These are phyloP conservation scores for Geotrichum europaeum DNA, from an alignment of 1,139 yeast species.

Conservation along the genomic window DNA sequence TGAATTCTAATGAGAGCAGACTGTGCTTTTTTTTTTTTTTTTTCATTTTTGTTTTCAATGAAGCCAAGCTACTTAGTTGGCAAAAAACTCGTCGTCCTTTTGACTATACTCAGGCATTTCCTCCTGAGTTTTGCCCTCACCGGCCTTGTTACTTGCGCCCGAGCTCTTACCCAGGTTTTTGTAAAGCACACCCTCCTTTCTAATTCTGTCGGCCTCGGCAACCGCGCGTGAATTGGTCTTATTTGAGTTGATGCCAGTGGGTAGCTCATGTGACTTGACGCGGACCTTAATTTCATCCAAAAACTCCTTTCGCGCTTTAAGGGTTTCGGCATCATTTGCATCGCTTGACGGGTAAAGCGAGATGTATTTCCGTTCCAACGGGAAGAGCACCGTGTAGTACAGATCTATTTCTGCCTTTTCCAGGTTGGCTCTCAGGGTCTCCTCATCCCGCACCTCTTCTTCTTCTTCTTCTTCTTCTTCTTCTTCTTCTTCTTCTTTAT, in stretches of 20 bases:
- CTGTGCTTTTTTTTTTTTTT: neutral
- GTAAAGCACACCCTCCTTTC: constrained; percentile 3
- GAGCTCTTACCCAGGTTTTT: constrained; percentile 3
- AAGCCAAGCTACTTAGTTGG: neutral
- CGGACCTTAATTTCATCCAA: constrained; percentile 24
- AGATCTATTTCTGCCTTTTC: constrained; percentile 62
- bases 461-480: constrained; percentile 38
- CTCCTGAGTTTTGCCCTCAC: neutral
- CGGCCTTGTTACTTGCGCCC: constrained; percentile 8
- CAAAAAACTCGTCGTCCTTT: constrained; percentile 17
- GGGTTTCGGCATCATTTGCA: constrained; percentile 24
- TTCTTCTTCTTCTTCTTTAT: constrained; percentile 33
- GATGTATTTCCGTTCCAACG: constrained; percentile 72
- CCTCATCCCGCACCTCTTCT: constrained; percentile 31
- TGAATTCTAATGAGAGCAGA: neutral
- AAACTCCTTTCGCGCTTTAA: constrained; percentile 18
- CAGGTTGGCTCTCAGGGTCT: constrained; percentile 23
- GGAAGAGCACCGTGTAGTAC: constrained; percentile 72
- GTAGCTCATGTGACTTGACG: constrained; percentile 25
- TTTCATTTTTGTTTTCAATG: neutral
- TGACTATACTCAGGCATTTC: constrained; percentile 10
- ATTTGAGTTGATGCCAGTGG: constrained; percentile 22
- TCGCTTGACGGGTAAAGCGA: constrained; percentile 55
- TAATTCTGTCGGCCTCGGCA: constrained; percentile 18
- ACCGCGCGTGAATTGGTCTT: constrained; percentile 19